A percentile compares a stretch with the other conserved stretches of the same genome.
Evolutionary conservation across 306 rosid species (phyloP).

Genomic region (Medicago truncatula): DNA sequence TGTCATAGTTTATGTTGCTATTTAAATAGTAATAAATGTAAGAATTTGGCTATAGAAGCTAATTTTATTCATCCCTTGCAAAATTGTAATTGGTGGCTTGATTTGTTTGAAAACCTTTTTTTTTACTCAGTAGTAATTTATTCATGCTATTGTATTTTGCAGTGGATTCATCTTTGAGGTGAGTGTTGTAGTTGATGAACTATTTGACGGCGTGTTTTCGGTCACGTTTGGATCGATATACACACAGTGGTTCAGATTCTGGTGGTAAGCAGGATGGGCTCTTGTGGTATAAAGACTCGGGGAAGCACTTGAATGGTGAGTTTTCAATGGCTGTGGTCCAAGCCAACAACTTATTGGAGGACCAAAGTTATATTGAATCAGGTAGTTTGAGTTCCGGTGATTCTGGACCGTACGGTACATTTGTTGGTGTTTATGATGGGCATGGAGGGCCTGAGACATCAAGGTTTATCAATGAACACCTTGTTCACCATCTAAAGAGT

Average conservation of each 20-base stretch:
- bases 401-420: slow-evolving; percentile 68
- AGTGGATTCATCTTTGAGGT: slow-evolving; percentile 46
- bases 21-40: slow-evolving; percentile 9
- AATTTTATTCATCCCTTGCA: slow-evolving; percentile 36
- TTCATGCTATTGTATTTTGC: slow-evolving; percentile 52
- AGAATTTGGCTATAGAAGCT: slow-evolving; percentile 11
- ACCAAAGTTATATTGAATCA: slow-evolving; percentile 71
- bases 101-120: slow-evolving; percentile 28
- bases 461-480: slow-evolving; percentile 65
- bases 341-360: slow-evolving; percentile 77
- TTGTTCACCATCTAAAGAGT: slow-evolving; percentile 72
- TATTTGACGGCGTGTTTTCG: slow-evolving; percentile 68
- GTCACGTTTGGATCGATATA: slow-evolving; percentile 57
- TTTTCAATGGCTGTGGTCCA: slow-evolving; percentile 82
- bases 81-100: slow-evolving; percentile 37
- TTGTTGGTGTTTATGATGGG: slow-evolving; percentile 69
- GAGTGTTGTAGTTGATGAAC: slow-evolving; percentile 61
- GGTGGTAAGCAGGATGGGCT: slow-evolving; percentile 71
- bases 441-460: slow-evolving; percentile 81
- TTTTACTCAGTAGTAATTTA: slow-evolving; percentile 33
- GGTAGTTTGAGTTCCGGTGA: slow-evolving; percentile 64
- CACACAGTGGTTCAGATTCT: slow-evolving; percentile 55
- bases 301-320: slow-evolving; percentile 66
- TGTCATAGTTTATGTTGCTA: slow-evolving; percentile 52
- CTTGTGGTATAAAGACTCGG: slow-evolving; percentile 70